Conservation (phyloP, 2,329 filamentous ascomycete genomes). For the Colletotrichum orchidophilum region DNA sequence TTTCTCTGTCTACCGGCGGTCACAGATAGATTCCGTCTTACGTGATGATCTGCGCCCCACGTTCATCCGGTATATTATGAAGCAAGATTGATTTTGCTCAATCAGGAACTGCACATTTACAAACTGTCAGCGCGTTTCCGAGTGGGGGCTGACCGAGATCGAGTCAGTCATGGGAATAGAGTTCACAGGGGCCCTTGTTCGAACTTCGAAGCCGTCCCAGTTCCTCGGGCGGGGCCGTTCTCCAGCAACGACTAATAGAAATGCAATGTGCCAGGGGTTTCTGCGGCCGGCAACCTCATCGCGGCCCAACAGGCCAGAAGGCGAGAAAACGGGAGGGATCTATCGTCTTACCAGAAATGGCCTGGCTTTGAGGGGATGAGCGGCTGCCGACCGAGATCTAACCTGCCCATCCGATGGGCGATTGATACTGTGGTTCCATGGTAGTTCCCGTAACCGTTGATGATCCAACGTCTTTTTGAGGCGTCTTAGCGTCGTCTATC, state of each 20-base stretch:
- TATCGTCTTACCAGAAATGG: not conserved
- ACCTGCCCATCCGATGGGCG: not conserved
- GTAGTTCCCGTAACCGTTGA: not conserved
- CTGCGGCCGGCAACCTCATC: not conserved
- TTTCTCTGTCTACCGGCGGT: not conserved
- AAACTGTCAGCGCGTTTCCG: not conserved
- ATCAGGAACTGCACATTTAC: not conserved
- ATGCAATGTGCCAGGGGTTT: not conserved
- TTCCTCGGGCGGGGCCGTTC: not conserved
- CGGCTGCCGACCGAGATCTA: not conserved
- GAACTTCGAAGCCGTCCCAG: not conserved
- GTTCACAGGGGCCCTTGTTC: conserved; percentile 10
- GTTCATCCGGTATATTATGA: not conserved
- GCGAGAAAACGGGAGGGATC: not conserved
- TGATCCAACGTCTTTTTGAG: not conserved
- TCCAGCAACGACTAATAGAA: not conserved
- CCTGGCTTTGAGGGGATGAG: not conserved
- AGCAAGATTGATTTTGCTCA: not conserved
- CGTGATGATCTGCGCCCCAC: not conserved
- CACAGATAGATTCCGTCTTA: not conserved
- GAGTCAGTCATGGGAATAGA: conserved; percentile 21
- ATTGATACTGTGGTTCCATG: not conserved
- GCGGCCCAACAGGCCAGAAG: not conserved
- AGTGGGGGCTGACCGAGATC: not conserved
- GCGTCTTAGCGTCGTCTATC: not conserved